Conservation (phyloP, 257 asterid species). For the Apocynum venetum region DNA sequence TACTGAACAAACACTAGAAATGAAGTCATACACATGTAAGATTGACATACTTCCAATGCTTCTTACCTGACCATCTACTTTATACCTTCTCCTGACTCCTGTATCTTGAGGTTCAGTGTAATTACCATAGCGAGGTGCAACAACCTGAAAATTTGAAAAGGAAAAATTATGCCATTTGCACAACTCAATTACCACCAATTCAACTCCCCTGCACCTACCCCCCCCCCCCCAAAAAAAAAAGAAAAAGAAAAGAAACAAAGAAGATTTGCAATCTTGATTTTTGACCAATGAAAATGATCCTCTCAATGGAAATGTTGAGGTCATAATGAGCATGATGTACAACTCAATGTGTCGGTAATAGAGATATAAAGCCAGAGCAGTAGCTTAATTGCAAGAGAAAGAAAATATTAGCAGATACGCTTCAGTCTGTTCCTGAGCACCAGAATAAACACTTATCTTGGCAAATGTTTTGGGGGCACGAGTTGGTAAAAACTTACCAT, state of each 20-base stretch:
- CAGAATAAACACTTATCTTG: neutral
- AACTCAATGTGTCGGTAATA: too few species aligned
- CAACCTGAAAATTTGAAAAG: slow-evolving; percentile 51
- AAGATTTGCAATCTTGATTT: neutral
- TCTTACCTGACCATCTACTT: slow-evolving; percentile 83
- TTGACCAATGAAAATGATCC: neutral
- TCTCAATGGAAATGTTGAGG: neutral
- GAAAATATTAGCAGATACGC: neutral
- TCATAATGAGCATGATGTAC: neutral
- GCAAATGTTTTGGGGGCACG: neutral
- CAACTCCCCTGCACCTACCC: neutral
- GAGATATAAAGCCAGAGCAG: slow-evolving; percentile 3
- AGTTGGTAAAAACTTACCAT: slow-evolving; percentile 52
- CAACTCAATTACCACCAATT: neutral
- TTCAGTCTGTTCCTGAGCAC: too few species aligned
- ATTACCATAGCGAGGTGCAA: slow-evolving; percentile 72
- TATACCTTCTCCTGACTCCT: slow-evolving; percentile 70
- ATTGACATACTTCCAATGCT: slow-evolving; percentile 5
- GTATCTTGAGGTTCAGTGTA: slow-evolving; percentile 70
- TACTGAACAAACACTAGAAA: slow-evolving; percentile 7
- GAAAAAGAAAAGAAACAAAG: neutral
- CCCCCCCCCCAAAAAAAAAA: neutral
- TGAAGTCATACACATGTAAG: slow-evolving; percentile 19
- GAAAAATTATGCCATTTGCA: slow-evolving; percentile 1
- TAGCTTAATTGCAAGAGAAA: neutral